phyloP scores from a whole-genome alignment of 768 basidiomycete genomes.

The Cystobasidium tubakii region DNA sequence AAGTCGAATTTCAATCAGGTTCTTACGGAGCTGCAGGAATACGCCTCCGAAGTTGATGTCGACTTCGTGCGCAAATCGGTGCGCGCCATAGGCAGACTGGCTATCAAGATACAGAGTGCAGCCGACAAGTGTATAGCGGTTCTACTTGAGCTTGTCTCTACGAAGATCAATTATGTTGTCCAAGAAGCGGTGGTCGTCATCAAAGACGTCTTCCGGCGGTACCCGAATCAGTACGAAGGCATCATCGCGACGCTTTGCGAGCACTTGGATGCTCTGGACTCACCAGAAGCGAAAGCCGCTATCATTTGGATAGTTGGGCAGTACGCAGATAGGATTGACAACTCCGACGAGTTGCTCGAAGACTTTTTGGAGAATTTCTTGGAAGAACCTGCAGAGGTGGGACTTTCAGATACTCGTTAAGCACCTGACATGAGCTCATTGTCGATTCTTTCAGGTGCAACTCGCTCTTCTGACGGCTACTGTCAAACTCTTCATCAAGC shows the following conservation, averaged over 20 bases:
- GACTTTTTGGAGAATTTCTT: slow-evolving; percentile 80
- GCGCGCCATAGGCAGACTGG: slow-evolving; percentile 91
- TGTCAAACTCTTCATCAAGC: slow-evolving; percentile 92
- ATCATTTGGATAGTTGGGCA: slow-evolving; percentile 99
- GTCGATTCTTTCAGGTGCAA: slow-evolving; percentile 59
- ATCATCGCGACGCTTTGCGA: slow-evolving; percentile 90
- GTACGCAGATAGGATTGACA: slow-evolving; percentile 90
- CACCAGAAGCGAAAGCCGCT: slow-evolving; percentile 91
- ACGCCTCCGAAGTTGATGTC: slow-evolving; percentile 95
- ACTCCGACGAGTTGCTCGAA: slow-evolving; percentile 89
- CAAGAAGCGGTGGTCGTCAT: slow-evolving; percentile 96
- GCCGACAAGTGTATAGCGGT: slow-evolving; percentile 85
- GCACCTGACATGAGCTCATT: slow-evolving; percentile 53
- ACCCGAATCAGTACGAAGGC: slow-evolving; percentile 93
- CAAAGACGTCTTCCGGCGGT: slow-evolving; percentile 94
- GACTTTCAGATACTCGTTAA: background rate
- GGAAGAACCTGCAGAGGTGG: slow-evolving; percentile 77
- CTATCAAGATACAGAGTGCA: slow-evolving; percentile 87
- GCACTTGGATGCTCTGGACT: slow-evolving; percentile 82
- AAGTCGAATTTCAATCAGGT: slow-evolving; percentile 90
- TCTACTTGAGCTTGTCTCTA: slow-evolving; percentile 77
- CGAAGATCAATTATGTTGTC: slow-evolving; percentile 90
- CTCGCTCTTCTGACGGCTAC: slow-evolving; percentile 85
- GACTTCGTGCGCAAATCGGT: slow-evolving; percentile 98
- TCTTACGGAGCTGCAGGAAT: slow-evolving; percentile 92